phyloP scores from a whole-genome alignment of 2,329 filamentous ascomycete genomes.

The Pseudocercospora fijiensis region DNA sequence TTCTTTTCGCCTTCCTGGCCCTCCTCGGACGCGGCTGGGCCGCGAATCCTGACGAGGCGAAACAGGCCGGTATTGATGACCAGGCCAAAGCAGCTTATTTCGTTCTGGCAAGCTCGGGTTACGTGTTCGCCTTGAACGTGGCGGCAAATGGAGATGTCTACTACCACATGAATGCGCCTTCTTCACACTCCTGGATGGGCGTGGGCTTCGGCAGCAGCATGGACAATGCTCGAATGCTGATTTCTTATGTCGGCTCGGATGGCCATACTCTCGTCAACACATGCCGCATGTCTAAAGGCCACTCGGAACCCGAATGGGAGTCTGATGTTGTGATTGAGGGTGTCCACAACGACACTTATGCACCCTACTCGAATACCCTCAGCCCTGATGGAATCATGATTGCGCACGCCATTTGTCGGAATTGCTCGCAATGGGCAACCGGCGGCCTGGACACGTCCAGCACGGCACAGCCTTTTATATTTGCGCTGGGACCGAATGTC shows the following conservation, averaged over 20 bases:
- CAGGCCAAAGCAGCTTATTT: slow-evolving; percentile 32
- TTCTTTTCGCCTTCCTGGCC: slow-evolving; percentile 18
- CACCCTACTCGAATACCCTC: slow-evolving; percentile 33
- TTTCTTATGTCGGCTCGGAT: slow-evolving; percentile 43
- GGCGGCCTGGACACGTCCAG: slow-evolving; percentile 39
- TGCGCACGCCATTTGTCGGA: slow-evolving; percentile 41
- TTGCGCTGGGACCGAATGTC: slow-evolving; percentile 42
- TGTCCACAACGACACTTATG: slow-evolving; percentile 38
- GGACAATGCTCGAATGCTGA: slow-evolving; percentile 46
- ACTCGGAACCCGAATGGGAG: slow-evolving; percentile 40
- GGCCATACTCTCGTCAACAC: slow-evolving; percentile 41
- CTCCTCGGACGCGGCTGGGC: slow-evolving; percentile 19
- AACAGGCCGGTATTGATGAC: slow-evolving; percentile 25
- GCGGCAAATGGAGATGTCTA: slow-evolving; percentile 34
- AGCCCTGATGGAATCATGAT: slow-evolving; percentile 31
- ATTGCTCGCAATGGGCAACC: slow-evolving; percentile 42
- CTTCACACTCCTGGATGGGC: slow-evolving; percentile 46
- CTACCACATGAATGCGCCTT: slow-evolving; percentile 35
- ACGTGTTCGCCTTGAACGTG: slow-evolving; percentile 33
- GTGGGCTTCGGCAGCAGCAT: slow-evolving; percentile 47
- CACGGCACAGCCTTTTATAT: slow-evolving; percentile 43
- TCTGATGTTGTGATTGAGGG: slow-evolving; percentile 34
- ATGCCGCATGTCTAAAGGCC: slow-evolving; percentile 38
- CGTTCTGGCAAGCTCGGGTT: slow-evolving; percentile 24
- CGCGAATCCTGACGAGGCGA: slow-evolving; percentile 16